Percentiles rank a stretch among this genome's conserved stretches.
Conservation (phyloP, 1,139 yeast species). For the Insectozyma bohioensis region DNA sequence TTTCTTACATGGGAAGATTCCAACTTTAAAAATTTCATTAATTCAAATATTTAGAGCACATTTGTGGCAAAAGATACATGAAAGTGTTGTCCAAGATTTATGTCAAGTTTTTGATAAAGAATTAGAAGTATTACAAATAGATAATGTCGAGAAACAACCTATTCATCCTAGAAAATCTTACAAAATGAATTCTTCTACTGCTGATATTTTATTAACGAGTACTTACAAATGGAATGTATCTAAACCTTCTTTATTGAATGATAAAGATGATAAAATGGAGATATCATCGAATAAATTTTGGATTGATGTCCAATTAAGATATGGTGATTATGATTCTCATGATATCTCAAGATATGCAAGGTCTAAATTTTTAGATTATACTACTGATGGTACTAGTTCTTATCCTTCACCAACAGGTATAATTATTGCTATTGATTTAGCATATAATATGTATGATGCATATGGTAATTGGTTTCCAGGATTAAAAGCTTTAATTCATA, state of each 20-base stretch:
- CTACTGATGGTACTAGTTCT: slow-evolving; percentile 78
- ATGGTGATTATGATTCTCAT: slow-evolving; percentile 97
- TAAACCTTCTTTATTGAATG: slow-evolving; percentile 75
- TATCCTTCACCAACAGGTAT: slow-evolving; percentile 96
- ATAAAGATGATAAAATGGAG: slow-evolving; percentile 52
- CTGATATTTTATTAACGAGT: slow-evolving; percentile 80
- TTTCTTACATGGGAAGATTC: slow-evolving; percentile 95
- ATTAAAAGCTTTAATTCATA: slow-evolving; percentile 82
- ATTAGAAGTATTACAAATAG: slow-evolving; percentile 79
- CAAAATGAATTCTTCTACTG: slow-evolving; percentile 94
- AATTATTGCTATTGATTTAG: slow-evolving; percentile 87
- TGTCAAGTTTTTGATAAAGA: slow-evolving; percentile 92
- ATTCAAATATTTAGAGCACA: slow-evolving; percentile 98
- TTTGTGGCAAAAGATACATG: slow-evolving; percentile 98
- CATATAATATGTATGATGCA: slow-evolving; percentile 94
- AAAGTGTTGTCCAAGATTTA: slow-evolving; percentile 87
- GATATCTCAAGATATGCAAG: slow-evolving; percentile 93
- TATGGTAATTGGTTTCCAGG: slow-evolving; percentile 99
- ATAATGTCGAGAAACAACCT: slow-evolving; percentile 83
- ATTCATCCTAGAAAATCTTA: slow-evolving; percentile 97
- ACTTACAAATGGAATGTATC: slow-evolving; percentile 84
- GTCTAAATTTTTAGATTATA: slow-evolving; percentile 90
- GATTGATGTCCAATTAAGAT: slow-evolving; percentile 93
- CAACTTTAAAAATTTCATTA: slow-evolving; percentile 90
- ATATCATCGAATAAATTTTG: slow-evolving; percentile 76